A percentile compares a stretch with the other conserved stretches of the same genome.
These are phyloP conservation scores for Pseudofabraea citricarpa DNA, from an alignment of 2,329 filamentous ascomycete species.

Conservation along the genomic window DNA sequence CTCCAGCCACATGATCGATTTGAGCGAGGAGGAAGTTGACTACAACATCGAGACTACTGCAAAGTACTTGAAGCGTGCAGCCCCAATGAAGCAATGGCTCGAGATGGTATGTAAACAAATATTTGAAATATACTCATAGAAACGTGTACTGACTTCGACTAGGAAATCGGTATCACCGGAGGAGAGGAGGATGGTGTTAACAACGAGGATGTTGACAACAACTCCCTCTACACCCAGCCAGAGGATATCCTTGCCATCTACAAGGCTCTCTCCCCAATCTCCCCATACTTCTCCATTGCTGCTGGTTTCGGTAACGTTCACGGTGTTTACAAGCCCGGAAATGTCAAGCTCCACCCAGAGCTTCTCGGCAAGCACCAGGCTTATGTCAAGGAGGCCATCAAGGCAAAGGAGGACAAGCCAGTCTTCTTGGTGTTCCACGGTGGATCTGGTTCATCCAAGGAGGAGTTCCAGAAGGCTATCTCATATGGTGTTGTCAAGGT, in stretches of 20 bases:
- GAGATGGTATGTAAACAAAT: constrained; percentile 71
- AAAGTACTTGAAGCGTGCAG: constrained; percentile 88
- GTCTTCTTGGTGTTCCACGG: constrained; percentile 99
- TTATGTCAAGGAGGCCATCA: constrained; percentile 78
- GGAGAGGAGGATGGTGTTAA: constrained; percentile 98
- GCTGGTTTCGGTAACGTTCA: constrained; percentile 99
- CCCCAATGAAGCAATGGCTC: constrained; percentile 97
- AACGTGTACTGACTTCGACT: constrained; percentile 4
- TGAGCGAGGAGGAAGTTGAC: constrained; percentile 85
- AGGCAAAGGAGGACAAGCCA: constrained; percentile 73
- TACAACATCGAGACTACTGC: constrained; percentile 91
- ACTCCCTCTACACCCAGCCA: constrained; percentile 94
- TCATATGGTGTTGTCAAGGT: constrained; percentile 96
- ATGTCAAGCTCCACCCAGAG: constrained; percentile 94
- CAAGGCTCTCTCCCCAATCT: constrained; percentile 79
- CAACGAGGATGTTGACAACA: constrained; percentile 97
- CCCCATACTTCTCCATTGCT: constrained; percentile 95
- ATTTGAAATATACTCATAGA: background rate
- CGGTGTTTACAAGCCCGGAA: constrained; percentile 97
- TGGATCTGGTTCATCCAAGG: constrained; percentile 84
- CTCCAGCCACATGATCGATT: constrained; percentile 97
- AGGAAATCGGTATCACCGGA: constrained; percentile 90
- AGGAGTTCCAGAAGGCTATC: constrained; percentile 88
- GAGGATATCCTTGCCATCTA: constrained; percentile 93
- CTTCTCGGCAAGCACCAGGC: constrained; percentile 95